phyloP scores from a whole-genome alignment of 805 yeast species.

The Jamesozyma piceae region DNA sequence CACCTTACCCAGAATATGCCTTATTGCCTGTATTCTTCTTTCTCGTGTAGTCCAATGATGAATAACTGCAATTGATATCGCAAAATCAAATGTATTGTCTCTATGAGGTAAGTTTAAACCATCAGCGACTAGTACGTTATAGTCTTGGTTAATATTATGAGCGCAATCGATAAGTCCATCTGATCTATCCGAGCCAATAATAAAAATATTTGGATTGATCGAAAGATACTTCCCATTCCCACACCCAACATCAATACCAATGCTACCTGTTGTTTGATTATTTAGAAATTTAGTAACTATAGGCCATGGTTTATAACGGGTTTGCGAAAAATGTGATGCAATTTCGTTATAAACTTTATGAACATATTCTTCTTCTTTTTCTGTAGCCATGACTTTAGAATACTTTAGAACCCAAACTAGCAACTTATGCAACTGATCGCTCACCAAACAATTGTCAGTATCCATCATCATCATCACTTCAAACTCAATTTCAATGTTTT shows the following conservation, averaged over 20 bases:
- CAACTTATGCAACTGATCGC: too few relatives aligned
- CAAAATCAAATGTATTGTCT: slow-evolving; percentile 53
- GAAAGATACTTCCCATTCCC: slow-evolving; percentile 91
- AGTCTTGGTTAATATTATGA: slow-evolving; percentile 27
- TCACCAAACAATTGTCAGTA: too few relatives aligned
- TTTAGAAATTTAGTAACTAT: slow-evolving; percentile 66
- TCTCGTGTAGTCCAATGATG: slow-evolving; percentile 88
- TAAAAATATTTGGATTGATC: slow-evolving; percentile 55
- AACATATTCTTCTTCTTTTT: slow-evolving; percentile 67
- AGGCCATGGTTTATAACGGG: slow-evolving; percentile 96
- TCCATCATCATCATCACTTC: background rate
- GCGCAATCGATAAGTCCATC: slow-evolving; percentile 64
- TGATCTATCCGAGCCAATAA: slow-evolving; percentile 70
- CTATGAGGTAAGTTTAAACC: slow-evolving; percentile 60
- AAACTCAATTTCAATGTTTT: too few relatives aligned
- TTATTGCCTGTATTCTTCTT: slow-evolving; percentile 68
- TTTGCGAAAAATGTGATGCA: slow-evolving; percentile 86
- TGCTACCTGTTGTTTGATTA: slow-evolving; percentile 39
- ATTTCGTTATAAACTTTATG: slow-evolving; percentile 91
- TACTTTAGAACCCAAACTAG: background rate
- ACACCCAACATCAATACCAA: slow-evolving; percentile 93
- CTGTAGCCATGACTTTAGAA: slow-evolving; percentile 31
- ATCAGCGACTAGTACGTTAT: slow-evolving; percentile 70
- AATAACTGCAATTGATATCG: slow-evolving; percentile 88
- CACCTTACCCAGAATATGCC: slow-evolving; percentile 54